Base-by-base conservation (phyloP, 371 early-diverging fungal species). In the Rhizopus delemar region DNA sequence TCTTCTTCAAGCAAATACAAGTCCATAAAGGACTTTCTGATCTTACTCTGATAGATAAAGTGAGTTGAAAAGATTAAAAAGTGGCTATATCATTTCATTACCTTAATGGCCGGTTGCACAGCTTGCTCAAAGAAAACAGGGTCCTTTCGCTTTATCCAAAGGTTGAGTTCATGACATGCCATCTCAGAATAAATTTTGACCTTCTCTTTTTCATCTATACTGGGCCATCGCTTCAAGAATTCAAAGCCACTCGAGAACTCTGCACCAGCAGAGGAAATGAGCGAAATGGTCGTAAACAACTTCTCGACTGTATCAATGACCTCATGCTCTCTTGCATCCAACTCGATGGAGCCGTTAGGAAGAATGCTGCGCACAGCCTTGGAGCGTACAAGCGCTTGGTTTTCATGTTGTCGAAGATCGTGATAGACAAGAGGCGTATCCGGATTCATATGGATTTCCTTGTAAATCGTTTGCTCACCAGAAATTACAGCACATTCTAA, bases 101-200 rank as follows among this genome's bases (percentile, higher is more conserved):
- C 84, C 80, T 77, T 67, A 22, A 85, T 59, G 22, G 68, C 77
- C 3, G 80, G 79, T 6, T 53, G 56, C 1, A 83, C 70, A 41
- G 72, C 66, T 0, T 49, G 16, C 38, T 78, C 69, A 56, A 83
- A 85, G 46, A 76, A 85, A 0, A 16, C 48, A 2, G 53, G 34
- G 46, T 85, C 84, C 41, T 80, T 82, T 22, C 73, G 70, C 67
- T 76, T 83, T 33, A 85, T 32, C 81, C 84, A 85, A 28, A 85
- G 51, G 59, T 83, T 82, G 16, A 83, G 52, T 62, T 85, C 86
- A 57, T 85, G 77, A 31, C 83, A 83, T 3, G 57, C 69, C 53
- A 67, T 63, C 9, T 73, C 16, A n/a, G 68, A 59, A 39, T 77
- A 63, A 1, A 62, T 45, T 31, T 71, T 46, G 11, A 70, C 34